Evolutionary conservation across 495 filamentous ascomycete genomes (phyloP).

Genomic region (Penicillium robsamsonii): DNA sequence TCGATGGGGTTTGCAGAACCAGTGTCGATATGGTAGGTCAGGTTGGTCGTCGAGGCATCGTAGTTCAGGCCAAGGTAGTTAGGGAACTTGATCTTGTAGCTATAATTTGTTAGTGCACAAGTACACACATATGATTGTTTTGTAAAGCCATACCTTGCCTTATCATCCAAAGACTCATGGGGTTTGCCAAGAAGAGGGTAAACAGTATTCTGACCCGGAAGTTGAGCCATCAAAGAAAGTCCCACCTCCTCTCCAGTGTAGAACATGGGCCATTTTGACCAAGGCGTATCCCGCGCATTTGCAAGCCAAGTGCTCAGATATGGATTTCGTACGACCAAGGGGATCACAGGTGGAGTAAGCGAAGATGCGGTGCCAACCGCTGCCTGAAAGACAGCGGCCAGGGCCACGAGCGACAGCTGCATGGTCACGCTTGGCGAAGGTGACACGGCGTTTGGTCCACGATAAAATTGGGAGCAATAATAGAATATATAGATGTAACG

Average conservation of each 20-base stretch:
- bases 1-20: conserved; percentile 41
- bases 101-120: conserved; percentile 20
- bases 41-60: conserved; percentile 89
- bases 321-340: conserved; percentile 85
- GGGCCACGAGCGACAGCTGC: conserved; percentile 36
- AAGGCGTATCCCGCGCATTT: conserved; percentile 77
- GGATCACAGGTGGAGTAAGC: conserved; percentile 76
- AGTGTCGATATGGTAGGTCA: conserved; percentile 72
- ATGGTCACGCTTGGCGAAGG: conserved; percentile 23
- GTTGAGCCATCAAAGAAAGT: conserved; percentile 73
- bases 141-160: conserved; percentile 40
- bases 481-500: not conserved
- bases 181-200: conserved; percentile 86
- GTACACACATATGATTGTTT: not conserved
- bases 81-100: conserved; percentile 66
- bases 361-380: conserved; percentile 41
- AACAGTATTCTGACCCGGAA: conserved; percentile 67
- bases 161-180: conserved; percentile 67
- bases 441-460: not conserved
- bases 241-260: conserved; percentile 86
- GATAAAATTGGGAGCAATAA: not conserved
- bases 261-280: conserved; percentile 93
- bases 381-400: conserved; percentile 38
- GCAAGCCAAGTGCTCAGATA: conserved; percentile 88
- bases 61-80: conserved; percentile 76